These are phyloP conservation scores for Ustilago shanxiensis DNA, from an alignment of 1,284 basidiomycete genomes.

Conservation along the genomic window DNA sequence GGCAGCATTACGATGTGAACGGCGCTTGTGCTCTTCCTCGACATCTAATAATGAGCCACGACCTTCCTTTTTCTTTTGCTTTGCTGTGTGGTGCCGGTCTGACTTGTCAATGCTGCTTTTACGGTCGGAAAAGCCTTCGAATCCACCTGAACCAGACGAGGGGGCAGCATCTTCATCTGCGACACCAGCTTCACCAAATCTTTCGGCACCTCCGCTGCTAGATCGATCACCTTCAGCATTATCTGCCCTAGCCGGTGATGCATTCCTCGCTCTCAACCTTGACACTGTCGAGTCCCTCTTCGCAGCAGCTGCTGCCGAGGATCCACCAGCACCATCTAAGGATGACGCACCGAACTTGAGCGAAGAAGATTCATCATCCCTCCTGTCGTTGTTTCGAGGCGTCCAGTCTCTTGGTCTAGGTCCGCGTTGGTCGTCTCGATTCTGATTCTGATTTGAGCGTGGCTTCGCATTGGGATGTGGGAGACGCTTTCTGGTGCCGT, in stretches of 20 bases:
- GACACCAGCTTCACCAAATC: slow-evolving; percentile 12
- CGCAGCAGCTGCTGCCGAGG: slow-evolving; percentile 11
- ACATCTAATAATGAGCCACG: slow-evolving; percentile 35
- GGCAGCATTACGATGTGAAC: background rate
- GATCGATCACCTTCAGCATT: background rate
- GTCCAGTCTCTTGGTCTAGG: slow-evolving; percentile 17
- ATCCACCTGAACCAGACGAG: background rate
- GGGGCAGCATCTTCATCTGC: slow-evolving; percentile 5
- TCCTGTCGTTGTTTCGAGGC: slow-evolving; percentile 5
- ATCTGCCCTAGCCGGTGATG: background rate
- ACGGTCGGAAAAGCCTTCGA: slow-evolving; percentile 13
- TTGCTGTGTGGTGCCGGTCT: slow-evolving; percentile 41
- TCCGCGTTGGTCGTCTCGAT: slow-evolving; percentile 12
- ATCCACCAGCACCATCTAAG: background rate
- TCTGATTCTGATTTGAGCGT: slow-evolving; percentile 9
- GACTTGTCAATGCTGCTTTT: slow-evolving; percentile 21
- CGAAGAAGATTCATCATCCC: slow-evolving; percentile 19
- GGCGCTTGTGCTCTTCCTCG: slow-evolving; percentile 3
- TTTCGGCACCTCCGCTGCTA: slow-evolving; percentile 3
- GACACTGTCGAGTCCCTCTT: slow-evolving; percentile 27
- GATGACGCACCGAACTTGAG: slow-evolving; percentile 30
- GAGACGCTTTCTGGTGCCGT: slow-evolving; percentile 39
- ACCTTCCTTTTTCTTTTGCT: slow-evolving; percentile 53
- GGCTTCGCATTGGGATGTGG: slow-evolving; percentile 39
- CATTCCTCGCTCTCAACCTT: slow-evolving; percentile 23